Base-by-base conservation (phyloP, 1,284 basidiomycete genomes). In the Pterulicium gracile region DNA sequence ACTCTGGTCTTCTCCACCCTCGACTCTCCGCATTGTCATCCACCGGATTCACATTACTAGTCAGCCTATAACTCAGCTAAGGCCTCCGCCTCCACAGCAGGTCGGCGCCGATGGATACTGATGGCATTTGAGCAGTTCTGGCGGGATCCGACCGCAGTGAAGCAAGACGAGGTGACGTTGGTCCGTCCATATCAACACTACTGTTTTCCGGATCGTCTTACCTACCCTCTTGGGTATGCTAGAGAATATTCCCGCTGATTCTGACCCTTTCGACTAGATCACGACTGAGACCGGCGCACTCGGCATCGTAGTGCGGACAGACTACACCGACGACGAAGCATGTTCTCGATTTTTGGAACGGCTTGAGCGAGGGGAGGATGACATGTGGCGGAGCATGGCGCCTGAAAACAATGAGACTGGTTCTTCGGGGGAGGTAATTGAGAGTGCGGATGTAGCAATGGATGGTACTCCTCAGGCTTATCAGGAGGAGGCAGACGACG, bases 261-360 rank as follows among this genome's bases (percentile, higher is more conserved):
- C 27, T 10, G 27, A 32, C n/a, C n/a, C n/a, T 32, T n/a, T 32
- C 10, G 27, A 32, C 27, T 7, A 32, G 10, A 32, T 32, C 27
- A 32, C 27, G 27, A 32, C n/a, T 32, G 27, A 32, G 7, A n/a
- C 7, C 10, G 27, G n/a, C 10, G 7, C 27, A 7, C n/a, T 32
- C 27, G 84, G 83, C 15, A 56, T 87, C 49, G 58, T 87, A 39
- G 58, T 87, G 15, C 75, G 84, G 44, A 79, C 83, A 4, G 81
- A 88, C 56, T 85, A 72, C 55, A 67, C 75, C 1, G 63, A 83
- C 55, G 79, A 85, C 24, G 62, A 62, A 3, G 75, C 82, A 2
- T 88, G 84, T 83, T 55, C 62, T 17, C 52, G 56, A 1, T 84
- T 87, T 58, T 62, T 60, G 48, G 53, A 56, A 14, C 67, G 68